Evolutionary conservation across 352 stramenopile species (phyloP).

Genomic region (Phytophthora colocasiae): DNA sequence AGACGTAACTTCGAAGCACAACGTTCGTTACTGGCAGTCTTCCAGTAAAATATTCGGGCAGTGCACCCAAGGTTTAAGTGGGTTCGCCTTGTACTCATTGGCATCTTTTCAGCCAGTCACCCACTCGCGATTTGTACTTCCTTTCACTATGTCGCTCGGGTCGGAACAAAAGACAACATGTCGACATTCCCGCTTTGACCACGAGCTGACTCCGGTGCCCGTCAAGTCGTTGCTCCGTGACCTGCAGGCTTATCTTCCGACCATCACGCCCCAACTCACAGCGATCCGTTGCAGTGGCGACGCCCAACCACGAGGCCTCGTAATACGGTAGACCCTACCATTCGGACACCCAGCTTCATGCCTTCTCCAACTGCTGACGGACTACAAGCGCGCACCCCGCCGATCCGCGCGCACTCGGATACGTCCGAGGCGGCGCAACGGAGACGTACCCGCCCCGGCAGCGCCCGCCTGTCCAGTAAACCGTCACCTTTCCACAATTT

Average conservation of each 20-base stretch:
- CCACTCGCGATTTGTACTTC: constrained; percentile 1
- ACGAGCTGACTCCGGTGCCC: neutral
- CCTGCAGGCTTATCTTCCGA: constrained; percentile 14
- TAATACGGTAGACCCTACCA: neutral
- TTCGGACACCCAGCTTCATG: constrained; percentile 8
- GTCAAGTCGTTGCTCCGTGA: neutral
- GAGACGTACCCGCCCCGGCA: constrained; percentile 19
- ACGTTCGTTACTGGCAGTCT: no score
- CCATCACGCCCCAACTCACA: neutral
- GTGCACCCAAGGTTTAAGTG: neutral
- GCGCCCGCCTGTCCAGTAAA: constrained; percentile 15
- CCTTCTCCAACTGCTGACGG: constrained; percentile 8
- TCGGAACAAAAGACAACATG: constrained; percentile 6
- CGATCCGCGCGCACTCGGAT: constrained; percentile 23
- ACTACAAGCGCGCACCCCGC: constrained; percentile 1
- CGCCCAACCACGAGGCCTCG: neutral
- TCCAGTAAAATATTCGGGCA: no score
- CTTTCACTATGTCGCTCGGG: neutral
- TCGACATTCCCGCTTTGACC: constrained; percentile 3
- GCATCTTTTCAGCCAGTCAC: constrained; percentile 10
- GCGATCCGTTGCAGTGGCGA: constrained; percentile 1
- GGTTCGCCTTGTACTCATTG: neutral
- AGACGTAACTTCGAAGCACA: no score
- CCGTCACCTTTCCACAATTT: constrained; percentile 32
- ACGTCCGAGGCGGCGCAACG: constrained; percentile 12